Evolutionary conservation across 2,329 filamentous ascomycete species (phyloP), one percentile per base, ranked within the genome.

Genomic region (Bertia moriformis): DNA sequence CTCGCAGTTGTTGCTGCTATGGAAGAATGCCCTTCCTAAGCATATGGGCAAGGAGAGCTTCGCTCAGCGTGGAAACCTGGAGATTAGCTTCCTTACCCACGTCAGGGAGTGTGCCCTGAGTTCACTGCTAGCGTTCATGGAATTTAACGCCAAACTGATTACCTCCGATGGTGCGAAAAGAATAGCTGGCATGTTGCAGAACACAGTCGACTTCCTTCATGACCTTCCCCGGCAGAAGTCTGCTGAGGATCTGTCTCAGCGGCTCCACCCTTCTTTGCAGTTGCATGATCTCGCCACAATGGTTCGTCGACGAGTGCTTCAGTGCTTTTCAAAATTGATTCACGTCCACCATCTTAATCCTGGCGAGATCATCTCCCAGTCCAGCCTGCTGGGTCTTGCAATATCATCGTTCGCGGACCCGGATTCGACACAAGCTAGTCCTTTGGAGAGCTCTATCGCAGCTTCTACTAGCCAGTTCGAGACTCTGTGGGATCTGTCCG

Each of bases 11-110:
- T 75, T 98, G 41, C 65, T 98, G 5, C 65, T 98, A 4, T 98
- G 91, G 91, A 94, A 94, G 59, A 98, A 96, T 57, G 89, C 91
- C 0, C 68, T 98, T 10, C 89, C 93, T 0, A 94, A 93, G 51
- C 89, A 93, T 4, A 61, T 96, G n/a, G 80, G 86, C 22, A 93
- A 87, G 55, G 89, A 96, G 48, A 93, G 91, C 47, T 85, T 86
- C 38, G 75, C 81, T 0, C 78, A 89, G 45, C 75, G 88, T 39
- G 89, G 83, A 45, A 71, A 86, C 38, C 66, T 96, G 4, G 93
- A 98, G 55, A 78, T 89, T 3, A 93, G 86, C 27, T 98, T 95
- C 52, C 66, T 98, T 14, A 83, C 88, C 0, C 91, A 98, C 56
- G 89, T 98, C 14, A 73, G 91, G 50, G 91, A 98, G 59, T 96